Conservation (phyloP, 2,329 filamentous ascomycete species). For the Aspergillus pseudoterreus region DNA sequence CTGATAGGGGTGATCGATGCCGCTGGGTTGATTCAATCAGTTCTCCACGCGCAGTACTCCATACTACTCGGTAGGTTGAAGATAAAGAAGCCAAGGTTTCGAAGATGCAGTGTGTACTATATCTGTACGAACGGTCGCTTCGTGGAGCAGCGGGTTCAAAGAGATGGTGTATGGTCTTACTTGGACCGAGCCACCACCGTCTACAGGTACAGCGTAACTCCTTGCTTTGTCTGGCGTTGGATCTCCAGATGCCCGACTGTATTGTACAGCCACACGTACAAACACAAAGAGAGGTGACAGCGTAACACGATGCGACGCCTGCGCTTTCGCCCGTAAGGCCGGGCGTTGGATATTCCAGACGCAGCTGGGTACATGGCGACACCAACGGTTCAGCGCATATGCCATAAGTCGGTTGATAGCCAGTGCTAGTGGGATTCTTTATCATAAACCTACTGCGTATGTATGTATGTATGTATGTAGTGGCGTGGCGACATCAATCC, state of each 20-base stretch:
- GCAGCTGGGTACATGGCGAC: neutral
- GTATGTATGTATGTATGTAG: no score
- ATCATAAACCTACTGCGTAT: no score
- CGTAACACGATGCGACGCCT: neutral
- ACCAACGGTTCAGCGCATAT: neutral
- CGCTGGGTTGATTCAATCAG: neutral
- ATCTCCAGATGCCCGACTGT: neutral
- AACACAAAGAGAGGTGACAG: neutral
- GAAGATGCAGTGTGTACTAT: no score
- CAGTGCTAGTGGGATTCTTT: no score
- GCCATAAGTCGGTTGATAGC: neutral
- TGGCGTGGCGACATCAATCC: neutral
- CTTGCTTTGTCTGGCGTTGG: neutral
- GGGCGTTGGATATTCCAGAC: conserved; percentile 2
- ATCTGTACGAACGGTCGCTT: no score
- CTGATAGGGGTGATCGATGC: neutral
- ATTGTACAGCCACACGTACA: neutral
- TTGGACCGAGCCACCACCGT: no score
- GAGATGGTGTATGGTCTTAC: no score
- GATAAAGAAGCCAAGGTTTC: neutral
- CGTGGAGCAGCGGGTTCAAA: no score
- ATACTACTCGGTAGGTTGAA: neutral
- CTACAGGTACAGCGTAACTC: no score
- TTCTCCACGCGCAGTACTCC: neutral
- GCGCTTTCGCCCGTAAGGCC: neutral